These are phyloP conservation scores for Fusarium falciforme DNA, from an alignment of 2,329 filamentous ascomycete species.

Conservation along the genomic window DNA sequence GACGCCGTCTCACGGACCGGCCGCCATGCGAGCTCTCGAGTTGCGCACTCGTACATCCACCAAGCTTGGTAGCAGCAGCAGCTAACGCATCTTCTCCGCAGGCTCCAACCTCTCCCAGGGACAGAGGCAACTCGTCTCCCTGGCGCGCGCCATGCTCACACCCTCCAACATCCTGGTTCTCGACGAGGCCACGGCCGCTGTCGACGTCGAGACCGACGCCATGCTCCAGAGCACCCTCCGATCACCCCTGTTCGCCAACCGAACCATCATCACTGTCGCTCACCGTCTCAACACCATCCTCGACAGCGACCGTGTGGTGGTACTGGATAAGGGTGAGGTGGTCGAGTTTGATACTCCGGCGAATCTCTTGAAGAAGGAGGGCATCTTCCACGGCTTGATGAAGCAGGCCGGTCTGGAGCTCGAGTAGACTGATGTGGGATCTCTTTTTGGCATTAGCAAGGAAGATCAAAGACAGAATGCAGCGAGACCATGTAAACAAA, in stretches of 20 bases:
- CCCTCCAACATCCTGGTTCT: conserved; percentile 97
- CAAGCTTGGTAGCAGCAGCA: conserved; percentile 1
- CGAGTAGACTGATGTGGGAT: conserved; percentile 44
- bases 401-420: conserved; percentile 84
- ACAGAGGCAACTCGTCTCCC: conserved; percentile 91
- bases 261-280: conserved; percentile 98
- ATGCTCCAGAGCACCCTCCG: conserved; percentile 73
- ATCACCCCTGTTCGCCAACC: conserved; percentile 80
- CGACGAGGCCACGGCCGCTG: conserved; percentile 91
- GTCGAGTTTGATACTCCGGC: conserved; percentile 92
- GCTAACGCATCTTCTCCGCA: conserved; percentile 50
- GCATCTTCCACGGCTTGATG: conserved; percentile 89
- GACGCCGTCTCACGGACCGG: conserved; percentile 8
- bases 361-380: conserved; percentile 78
- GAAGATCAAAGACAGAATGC: background rate
- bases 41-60: conserved; percentile 13
- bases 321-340: conserved; percentile 90
- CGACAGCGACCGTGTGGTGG: conserved; percentile 87
- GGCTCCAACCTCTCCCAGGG: conserved; percentile 96
- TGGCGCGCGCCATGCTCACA: conserved; percentile 92
- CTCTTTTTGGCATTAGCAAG: background rate
- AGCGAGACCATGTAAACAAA: background rate
- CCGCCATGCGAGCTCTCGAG: background rate
- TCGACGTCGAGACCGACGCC: conserved; percentile 76
- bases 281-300: conserved; percentile 99